phyloP scores from a whole-genome alignment of 176 grass and related monocot genomes.

The Luzula sylvatica region DNA sequence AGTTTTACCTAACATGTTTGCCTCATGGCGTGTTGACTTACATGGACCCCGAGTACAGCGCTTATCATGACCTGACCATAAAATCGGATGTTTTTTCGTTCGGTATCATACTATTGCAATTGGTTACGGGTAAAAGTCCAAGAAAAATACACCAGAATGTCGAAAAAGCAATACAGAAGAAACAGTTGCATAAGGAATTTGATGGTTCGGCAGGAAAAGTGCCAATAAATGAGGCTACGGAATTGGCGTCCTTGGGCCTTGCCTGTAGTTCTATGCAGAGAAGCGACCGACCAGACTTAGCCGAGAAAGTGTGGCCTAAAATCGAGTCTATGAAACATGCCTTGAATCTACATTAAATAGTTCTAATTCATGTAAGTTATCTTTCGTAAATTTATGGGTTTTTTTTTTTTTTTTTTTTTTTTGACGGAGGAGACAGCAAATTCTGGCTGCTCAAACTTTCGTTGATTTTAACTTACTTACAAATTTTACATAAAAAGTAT shows the following conservation, averaged over 20 bases:
- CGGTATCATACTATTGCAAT: constrained; percentile 51
- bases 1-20: constrained; percentile 39
- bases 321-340: constrained; percentile 45
- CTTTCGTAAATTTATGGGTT: no score
- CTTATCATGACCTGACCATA: constrained; percentile 45
- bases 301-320: constrained; percentile 36
- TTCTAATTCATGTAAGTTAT: no score
- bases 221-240: constrained; percentile 33
- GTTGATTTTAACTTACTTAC: no score
- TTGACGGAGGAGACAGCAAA: no score
- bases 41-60: constrained; percentile 60
- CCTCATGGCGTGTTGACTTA: constrained; percentile 53
- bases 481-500: no score
- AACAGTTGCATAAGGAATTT: constrained; percentile 29
- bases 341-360: no score
- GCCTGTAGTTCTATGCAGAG: constrained; percentile 36
- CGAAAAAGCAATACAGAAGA: constrained; percentile 29
- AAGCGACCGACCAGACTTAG: constrained; percentile 45
- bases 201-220: constrained; percentile 46
- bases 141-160: constrained; percentile 32
- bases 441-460: no score
- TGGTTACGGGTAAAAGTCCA: constrained; percentile 46
- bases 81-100: constrained; percentile 72
- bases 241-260: constrained; percentile 36
- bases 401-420: no score